Evolutionary conservation across 345 rosid species (phyloP).

Genomic region (Eucalyptus melliodora): DNA sequence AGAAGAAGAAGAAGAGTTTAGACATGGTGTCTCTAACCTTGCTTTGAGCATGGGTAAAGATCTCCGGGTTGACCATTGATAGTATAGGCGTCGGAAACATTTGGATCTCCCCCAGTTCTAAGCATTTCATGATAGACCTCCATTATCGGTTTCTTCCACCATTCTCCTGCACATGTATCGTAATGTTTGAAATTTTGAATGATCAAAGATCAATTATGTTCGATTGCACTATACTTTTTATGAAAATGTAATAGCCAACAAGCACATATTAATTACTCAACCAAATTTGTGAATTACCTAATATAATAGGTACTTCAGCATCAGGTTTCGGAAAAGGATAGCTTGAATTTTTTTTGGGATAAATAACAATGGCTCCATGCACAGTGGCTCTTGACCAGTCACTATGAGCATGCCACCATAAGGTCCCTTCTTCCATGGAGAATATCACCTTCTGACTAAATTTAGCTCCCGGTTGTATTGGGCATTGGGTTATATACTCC

Average conservation of each 20-base stretch:
- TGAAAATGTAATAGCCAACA: background rate
- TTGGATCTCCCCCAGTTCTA: slow-evolving; percentile 7
- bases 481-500: slow-evolving; percentile 27
- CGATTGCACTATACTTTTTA: background rate
- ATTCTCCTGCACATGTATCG: slow-evolving; percentile 8
- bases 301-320: slow-evolving; percentile 13
- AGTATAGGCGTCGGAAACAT: slow-evolving; percentile 7
- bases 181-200: background rate
- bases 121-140: slow-evolving; percentile 1
- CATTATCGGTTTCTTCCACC: slow-evolving; percentile 22
- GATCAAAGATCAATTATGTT: background rate
- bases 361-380: slow-evolving; percentile 20
- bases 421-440: slow-evolving; percentile 17
- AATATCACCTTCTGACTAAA: slow-evolving; percentile 11
- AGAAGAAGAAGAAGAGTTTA: background rate
- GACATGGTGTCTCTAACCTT: background rate
- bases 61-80: slow-evolving; percentile 45
- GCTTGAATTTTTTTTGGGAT: slow-evolving; percentile 1
- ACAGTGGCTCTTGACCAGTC: slow-evolving; percentile 23
- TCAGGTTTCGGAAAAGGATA: slow-evolving; percentile 21
- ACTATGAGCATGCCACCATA: slow-evolving; percentile 13
- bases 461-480: slow-evolving; percentile 7
- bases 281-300: background rate
- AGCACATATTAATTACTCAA: background rate
- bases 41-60: slow-evolving; percentile 16